Evolutionary conservation across 768 basidiomycete species (phyloP).

Genomic region (Boletus coccyginus): DNA sequence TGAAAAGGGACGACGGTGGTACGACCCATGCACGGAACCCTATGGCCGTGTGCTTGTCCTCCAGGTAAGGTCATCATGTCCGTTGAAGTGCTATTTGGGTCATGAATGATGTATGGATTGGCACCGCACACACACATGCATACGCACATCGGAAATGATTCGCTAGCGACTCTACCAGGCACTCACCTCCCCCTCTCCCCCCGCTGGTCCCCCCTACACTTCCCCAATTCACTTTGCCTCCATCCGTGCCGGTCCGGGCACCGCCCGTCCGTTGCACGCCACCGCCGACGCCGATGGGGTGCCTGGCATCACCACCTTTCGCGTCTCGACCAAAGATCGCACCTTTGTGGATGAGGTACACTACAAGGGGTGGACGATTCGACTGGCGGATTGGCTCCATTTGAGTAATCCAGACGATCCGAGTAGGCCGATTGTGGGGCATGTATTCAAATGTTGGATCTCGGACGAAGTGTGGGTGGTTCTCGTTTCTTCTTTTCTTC

Average conservation of each 20-base stretch:
- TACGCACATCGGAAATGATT: conserved; percentile 16
- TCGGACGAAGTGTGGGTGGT: conserved; percentile 60
- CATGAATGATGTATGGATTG: conserved; percentile 10
- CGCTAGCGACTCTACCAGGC: conserved; percentile 83
- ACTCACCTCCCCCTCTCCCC: conserved; percentile 63
- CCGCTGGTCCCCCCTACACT: conserved; percentile 50
- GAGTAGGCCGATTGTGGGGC: conserved; percentile 81
- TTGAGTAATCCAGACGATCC: conserved; percentile 89
- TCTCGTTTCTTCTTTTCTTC: background rate
- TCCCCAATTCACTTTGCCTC: conserved; percentile 69
- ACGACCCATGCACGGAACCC: conserved; percentile 58
- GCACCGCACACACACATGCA: background rate
- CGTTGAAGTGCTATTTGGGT: background rate
- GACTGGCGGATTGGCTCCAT: conserved; percentile 87
- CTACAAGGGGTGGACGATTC: conserved; percentile 77
- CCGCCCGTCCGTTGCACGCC: conserved; percentile 60
- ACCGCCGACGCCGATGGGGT: conserved; percentile 47
- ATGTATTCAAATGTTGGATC: conserved; percentile 82
- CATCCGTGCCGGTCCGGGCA: conserved; percentile 77
- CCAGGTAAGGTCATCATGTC: conserved; percentile 49
- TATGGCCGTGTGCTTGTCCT: conserved; percentile 81
- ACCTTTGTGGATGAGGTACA: conserved; percentile 70
- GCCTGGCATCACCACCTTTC: conserved; percentile 65
- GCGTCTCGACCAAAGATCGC: conserved; percentile 72
- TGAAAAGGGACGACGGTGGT: conserved; percentile 76